Evolutionary conservation across 2,329 filamentous ascomycete genomes (phyloP).

Genomic region (Sporothrix euskadiensis): DNA sequence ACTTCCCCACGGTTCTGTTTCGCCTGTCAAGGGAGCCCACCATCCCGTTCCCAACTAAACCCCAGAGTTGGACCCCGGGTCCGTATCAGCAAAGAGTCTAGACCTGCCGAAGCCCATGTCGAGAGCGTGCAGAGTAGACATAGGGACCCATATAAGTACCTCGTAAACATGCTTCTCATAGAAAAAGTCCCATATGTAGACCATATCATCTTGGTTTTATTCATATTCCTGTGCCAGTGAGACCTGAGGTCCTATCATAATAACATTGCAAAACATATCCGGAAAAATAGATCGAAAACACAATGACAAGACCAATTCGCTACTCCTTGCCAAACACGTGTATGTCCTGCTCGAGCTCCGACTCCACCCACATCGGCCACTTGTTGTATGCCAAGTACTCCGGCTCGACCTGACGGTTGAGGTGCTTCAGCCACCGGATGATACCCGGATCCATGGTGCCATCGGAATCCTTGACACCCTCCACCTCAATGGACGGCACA

Average conservation of each 20-base stretch:
- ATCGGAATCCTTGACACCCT: conserved; percentile 35
- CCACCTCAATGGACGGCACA: conserved; percentile 1
- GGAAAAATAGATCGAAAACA: not conserved
- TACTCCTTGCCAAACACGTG: conserved; percentile 47
- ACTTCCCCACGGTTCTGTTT: no score
- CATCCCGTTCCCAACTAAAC: not conserved
- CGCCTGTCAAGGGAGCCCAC: not conserved
- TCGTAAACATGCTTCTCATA: not conserved
- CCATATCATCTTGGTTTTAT: not conserved
- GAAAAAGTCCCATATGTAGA: not conserved
- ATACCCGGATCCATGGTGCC: conserved; percentile 47
- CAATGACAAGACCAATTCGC: not conserved
- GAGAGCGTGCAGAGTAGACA: not conserved
- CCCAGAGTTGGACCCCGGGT: not conserved
- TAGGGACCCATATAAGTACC: not conserved
- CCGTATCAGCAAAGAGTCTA: not conserved
- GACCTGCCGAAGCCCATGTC: not conserved
- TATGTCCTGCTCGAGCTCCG: conserved; percentile 49
- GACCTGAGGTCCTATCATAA: not conserved
- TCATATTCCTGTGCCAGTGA: not conserved
- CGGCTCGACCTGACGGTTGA: conserved; percentile 51
- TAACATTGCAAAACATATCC: not conserved
- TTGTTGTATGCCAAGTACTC: conserved; percentile 50
- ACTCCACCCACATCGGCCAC: conserved; percentile 58
- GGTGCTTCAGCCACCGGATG: conserved; percentile 52